Evolutionary conservation across 805 yeast genomes (phyloP).

Genomic region (Limtongia smithiae): DNA sequence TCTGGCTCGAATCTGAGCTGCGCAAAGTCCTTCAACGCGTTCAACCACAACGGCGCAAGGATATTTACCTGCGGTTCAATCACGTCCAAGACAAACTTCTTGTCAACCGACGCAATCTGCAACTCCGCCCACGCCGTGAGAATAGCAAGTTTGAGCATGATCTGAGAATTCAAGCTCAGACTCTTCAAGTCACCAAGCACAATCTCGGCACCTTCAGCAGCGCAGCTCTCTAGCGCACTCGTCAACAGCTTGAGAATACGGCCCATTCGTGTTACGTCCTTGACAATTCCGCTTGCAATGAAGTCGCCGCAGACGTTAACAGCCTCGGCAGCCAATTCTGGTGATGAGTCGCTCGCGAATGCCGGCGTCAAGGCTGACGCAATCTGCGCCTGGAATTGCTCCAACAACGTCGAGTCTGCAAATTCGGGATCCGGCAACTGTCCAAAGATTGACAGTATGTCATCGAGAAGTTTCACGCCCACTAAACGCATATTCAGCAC

Average conservation of each 20-base stretch:
- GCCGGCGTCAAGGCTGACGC: conserved; percentile 87
- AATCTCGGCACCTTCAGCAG: conserved; percentile 29
- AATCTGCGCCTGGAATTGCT: conserved; percentile 93
- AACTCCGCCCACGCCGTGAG: conserved; percentile 45
- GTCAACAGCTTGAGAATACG: conserved; percentile 64
- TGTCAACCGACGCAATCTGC: conserved; percentile 32
- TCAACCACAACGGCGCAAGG: conserved; percentile 76
- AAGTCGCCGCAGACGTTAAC: conserved; percentile 74
- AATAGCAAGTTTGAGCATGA: conserved; percentile 39
- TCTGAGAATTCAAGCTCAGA: conserved; percentile 38
- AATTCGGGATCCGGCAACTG: conserved; percentile 66
- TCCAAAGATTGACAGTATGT: conserved; percentile 58
- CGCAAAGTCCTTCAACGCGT: conserved; percentile 70
- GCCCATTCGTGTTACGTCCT: conserved; percentile 45
- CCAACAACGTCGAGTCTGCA: conserved; percentile 66
- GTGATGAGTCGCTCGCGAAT: conserved; percentile 67
- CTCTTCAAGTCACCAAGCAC: conserved; percentile 39
- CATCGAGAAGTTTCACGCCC: conserved; percentile 66
- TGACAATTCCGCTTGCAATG: conserved; percentile 57
- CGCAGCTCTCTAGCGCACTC: conserved; percentile 57
- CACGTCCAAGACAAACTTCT: conserved; percentile 40
- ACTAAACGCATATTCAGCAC: conserved; percentile 54
- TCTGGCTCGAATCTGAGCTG: conserved; percentile 55
- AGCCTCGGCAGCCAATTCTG: conserved; percentile 72
- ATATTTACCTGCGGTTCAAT: conserved; percentile 51